Evolutionary conservation across 169 alveolate species (phyloP).

Genomic region (Eimeria maxima): DNA sequence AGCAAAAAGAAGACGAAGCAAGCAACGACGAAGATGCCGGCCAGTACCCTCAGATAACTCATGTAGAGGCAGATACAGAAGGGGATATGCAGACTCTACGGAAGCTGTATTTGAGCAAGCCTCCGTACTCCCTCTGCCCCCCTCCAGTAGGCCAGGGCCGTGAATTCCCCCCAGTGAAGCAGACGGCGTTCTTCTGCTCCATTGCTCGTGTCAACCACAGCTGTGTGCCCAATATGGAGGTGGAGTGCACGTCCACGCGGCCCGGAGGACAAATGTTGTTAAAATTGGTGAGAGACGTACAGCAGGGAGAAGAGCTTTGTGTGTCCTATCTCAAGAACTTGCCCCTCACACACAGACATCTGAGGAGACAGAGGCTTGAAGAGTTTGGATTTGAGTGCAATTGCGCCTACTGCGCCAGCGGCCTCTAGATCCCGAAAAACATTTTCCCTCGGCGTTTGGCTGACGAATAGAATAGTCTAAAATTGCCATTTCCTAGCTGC

Average conservation of each 20-base stretch:
- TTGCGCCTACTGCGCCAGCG: slow-evolving; percentile 38
- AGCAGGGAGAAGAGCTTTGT: slow-evolving; percentile 50
- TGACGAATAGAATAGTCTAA: background rate
- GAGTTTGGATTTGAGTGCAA: slow-evolving; percentile 64
- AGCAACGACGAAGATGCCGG: slow-evolving; percentile 2
- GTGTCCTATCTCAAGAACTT: slow-evolving; percentile 10
- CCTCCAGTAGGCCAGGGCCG: slow-evolving; percentile 47
- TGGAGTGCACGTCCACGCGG: background rate
- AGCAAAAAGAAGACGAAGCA: background rate
- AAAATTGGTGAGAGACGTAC: background rate
- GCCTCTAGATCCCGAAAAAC: background rate
- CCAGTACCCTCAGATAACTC: background rate
- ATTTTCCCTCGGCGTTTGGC: background rate
- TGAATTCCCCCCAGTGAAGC: slow-evolving; percentile 57
- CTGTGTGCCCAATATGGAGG: slow-evolving; percentile 53
- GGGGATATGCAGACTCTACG: background rate
- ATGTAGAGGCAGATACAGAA: background rate
- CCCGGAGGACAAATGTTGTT: slow-evolving; percentile 19
- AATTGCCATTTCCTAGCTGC: background rate
- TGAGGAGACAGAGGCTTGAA: slow-evolving; percentile 60
- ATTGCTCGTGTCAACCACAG: slow-evolving; percentile 55
- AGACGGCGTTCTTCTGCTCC: slow-evolving; percentile 55
- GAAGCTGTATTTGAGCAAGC: slow-evolving; percentile 4
- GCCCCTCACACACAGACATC: slow-evolving; percentile 1
- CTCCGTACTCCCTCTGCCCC: background rate